phyloP scores from a whole-genome alignment of 306 rosid genomes.

The Casuarina glauca region DNA sequence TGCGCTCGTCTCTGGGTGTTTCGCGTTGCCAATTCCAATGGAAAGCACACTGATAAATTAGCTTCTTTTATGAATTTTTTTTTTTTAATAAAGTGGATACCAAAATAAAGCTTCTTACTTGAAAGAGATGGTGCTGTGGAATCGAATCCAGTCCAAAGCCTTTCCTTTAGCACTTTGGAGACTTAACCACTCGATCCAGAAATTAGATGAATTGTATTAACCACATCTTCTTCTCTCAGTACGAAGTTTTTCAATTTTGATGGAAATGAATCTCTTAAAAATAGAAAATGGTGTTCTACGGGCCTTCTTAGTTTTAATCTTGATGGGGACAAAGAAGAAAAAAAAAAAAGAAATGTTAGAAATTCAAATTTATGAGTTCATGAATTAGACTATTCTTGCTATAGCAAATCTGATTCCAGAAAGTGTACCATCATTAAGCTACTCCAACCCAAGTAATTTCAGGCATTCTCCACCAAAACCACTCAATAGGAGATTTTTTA shows the following conservation, averaged over 20 bases:
- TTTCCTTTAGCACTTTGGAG: slow-evolving; percentile 22
- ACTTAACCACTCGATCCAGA: background rate
- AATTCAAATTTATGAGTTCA: background rate
- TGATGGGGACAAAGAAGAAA: background rate
- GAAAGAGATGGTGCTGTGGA: slow-evolving; percentile 16
- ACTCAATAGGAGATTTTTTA: too few relatives aligned
- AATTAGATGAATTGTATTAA: too few relatives aligned
- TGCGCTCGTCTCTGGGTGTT: background rate
- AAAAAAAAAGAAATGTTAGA: background rate
- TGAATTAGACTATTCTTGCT: too few relatives aligned
- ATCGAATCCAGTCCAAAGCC: slow-evolving; percentile 23
- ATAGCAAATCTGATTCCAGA: too few relatives aligned
- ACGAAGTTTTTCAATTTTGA: background rate
- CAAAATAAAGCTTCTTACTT: slow-evolving; percentile 8
- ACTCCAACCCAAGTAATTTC: too few relatives aligned
- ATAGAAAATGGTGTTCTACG: background rate
- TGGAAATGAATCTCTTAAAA: slow-evolving; percentile 1
- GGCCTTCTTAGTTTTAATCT: slow-evolving; percentile 4
- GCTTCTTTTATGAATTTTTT: background rate
- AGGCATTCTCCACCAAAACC: too few relatives aligned
- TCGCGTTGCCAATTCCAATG: background rate
- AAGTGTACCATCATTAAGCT: too few relatives aligned
- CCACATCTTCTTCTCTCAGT: too few relatives aligned
- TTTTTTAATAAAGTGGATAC: background rate
- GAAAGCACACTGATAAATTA: background rate